phyloP scores from a whole-genome alignment of 2,329 filamentous ascomycete species.

The Talaromyces sp. region DNA sequence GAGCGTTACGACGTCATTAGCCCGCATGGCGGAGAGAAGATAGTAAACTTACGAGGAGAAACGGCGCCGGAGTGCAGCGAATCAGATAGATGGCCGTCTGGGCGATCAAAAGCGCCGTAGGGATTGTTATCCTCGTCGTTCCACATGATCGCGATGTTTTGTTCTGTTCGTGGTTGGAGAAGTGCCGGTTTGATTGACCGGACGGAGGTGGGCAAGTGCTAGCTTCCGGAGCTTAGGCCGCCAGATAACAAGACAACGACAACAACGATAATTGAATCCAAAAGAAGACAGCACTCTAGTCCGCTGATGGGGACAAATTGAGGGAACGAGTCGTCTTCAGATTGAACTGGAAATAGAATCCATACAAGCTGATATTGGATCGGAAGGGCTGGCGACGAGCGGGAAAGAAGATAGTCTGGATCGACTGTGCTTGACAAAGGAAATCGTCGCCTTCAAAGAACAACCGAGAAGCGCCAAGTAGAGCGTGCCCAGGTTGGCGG shows the following conservation, averaged over 20 bases:
- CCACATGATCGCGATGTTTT: slow-evolving; percentile 66
- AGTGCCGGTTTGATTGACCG: not conserved
- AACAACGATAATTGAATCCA: not conserved
- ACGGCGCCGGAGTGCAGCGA: slow-evolving; percentile 57
- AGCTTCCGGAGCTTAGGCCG: slow-evolving; percentile 3
- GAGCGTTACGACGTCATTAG: slow-evolving; percentile 6
- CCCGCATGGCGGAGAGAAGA: not conserved
- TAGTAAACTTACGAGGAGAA: slow-evolving; percentile 50
- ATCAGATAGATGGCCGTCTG: slow-evolving; percentile 71
- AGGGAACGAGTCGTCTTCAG: not conserved
- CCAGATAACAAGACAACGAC: not conserved
- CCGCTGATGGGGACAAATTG: not conserved
- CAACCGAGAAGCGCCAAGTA: not conserved
- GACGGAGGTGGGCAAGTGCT: not conserved
- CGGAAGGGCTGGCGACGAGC: not conserved
- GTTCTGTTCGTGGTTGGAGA: not conserved
- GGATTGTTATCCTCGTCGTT: slow-evolving; percentile 99
- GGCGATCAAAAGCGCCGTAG: slow-evolving; percentile 88
- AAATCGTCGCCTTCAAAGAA: not conserved
- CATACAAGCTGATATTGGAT: not conserved
- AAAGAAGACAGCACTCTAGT: not conserved
- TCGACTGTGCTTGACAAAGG: not conserved
- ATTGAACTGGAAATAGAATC: not conserved
- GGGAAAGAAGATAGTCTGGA: not conserved
- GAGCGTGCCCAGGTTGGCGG: not conserved